Evolutionary conservation across 2,329 filamentous ascomycete species (phyloP).

Genomic region (Fusarium falciforme): DNA sequence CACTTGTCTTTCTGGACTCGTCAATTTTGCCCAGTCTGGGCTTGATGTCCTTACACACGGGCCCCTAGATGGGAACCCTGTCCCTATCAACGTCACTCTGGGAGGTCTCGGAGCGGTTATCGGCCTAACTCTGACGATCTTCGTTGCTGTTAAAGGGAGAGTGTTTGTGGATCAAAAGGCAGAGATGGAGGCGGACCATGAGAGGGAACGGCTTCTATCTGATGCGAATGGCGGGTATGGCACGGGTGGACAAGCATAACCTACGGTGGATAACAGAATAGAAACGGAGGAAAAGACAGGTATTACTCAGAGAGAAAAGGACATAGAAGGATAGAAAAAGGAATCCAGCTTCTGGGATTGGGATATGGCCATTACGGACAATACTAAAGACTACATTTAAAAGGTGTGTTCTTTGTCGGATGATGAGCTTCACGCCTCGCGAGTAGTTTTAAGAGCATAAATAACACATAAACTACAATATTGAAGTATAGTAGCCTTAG

Average conservation of each 20-base stretch:
- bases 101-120: constrained; percentile 13
- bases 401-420: neutral
- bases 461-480: neutral
- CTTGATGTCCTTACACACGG: constrained; percentile 73
- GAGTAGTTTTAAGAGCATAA: neutral
- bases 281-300: neutral
- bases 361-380: neutral
- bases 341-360: neutral
- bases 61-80: constrained; percentile 16
- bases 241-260: neutral
- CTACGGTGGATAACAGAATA: neutral
- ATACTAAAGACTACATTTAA: neutral
- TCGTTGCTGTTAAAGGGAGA: constrained; percentile 16
- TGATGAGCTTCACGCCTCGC: neutral
- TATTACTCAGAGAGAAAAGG: neutral
- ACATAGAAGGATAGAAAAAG: neutral
- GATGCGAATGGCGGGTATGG: constrained; percentile 14
- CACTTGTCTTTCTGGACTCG: constrained; percentile 77
- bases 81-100: constrained; percentile 14
- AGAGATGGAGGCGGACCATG: constrained; percentile 19
- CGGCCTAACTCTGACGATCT: constrained; percentile 5
- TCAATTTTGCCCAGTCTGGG: constrained; percentile 77
- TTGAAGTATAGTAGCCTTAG: neutral
- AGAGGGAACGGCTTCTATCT: constrained; percentile 29
- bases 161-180: constrained; percentile 27